These are phyloP conservation scores for Nakazawaea holstii DNA, from an alignment of 805 yeast species.

Conservation along the genomic window DNA sequence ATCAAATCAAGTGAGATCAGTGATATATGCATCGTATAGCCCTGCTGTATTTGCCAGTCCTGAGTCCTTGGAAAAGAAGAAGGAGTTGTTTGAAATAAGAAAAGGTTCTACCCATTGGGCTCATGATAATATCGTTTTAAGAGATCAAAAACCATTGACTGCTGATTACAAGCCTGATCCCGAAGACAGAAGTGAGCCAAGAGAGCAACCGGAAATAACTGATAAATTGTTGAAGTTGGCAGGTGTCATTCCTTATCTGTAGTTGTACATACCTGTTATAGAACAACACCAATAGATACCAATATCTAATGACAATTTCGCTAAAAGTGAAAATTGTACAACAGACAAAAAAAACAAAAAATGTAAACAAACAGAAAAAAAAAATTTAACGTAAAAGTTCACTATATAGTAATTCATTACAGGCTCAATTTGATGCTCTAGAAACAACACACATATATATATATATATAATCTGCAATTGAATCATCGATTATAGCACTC, in stretches of 20 bases:
- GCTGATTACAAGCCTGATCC: constrained; percentile 21
- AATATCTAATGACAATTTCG: too few species aligned
- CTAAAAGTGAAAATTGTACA: too few species aligned
- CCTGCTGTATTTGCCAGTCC: constrained; percentile 28
- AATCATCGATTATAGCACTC: too few species aligned
- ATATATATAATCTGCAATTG: too few species aligned
- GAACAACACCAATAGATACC: too few species aligned
- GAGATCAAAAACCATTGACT: constrained; percentile 13
- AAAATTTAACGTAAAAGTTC: too few species aligned
- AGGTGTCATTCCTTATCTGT: neutral
- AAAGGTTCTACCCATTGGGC: constrained; percentile 28
- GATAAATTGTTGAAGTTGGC: constrained; percentile 13
- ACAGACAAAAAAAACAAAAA: too few species aligned
- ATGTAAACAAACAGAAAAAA: too few species aligned
- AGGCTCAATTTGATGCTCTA: too few species aligned
- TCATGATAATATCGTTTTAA: constrained; percentile 21
- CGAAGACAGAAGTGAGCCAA: constrained; percentile 21
- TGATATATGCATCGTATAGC: constrained; percentile 24
- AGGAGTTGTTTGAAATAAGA: constrained; percentile 19
- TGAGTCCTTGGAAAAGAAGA: constrained; percentile 18
- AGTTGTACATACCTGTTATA: too few species aligned
- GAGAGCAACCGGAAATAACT: constrained; percentile 20
- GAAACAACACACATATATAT: too few species aligned
- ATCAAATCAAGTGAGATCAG: constrained; percentile 21
- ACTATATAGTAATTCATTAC: too few species aligned